Conservation (phyloP, 1,284 basidiomycete genomes). For the Apiotrichum veenhuisii region DNA sequence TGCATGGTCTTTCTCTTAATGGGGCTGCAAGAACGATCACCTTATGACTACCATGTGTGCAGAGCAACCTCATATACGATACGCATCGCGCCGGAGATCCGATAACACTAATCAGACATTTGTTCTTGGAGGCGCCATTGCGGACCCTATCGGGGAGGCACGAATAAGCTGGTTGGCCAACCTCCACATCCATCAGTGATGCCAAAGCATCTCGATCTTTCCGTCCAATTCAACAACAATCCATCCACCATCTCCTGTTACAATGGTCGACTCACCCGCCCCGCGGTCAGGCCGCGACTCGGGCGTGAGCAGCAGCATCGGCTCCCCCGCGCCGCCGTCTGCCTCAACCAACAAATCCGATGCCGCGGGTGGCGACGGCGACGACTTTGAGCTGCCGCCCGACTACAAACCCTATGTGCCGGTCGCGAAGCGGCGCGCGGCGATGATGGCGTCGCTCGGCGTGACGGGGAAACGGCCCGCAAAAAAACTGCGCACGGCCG, state of each 20-base stretch:
- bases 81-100: no score
- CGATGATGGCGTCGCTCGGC: constrained; percentile 45
- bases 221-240: neutral
- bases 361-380: constrained; percentile 46
- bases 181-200: neutral
- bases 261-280: neutral
- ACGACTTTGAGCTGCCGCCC: constrained; percentile 45
- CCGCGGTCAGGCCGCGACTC: neutral
- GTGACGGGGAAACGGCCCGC: constrained; percentile 44
- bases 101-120: no score
- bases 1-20: no score
- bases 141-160: no score
- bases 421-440: constrained; percentile 36
- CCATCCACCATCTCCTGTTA: neutral
- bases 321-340: neutral
- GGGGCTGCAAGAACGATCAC: no score
- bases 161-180: no score
- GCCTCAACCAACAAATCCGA: no score
- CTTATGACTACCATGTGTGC: no score
- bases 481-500: neutral
- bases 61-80: no score
- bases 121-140: no score
- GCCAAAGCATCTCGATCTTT: neutral
- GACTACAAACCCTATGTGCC: constrained; percentile 22
- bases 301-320: no score